phyloP scores from a whole-genome alignment of 441 rosid species.

The Francoa sonchifolia region DNA sequence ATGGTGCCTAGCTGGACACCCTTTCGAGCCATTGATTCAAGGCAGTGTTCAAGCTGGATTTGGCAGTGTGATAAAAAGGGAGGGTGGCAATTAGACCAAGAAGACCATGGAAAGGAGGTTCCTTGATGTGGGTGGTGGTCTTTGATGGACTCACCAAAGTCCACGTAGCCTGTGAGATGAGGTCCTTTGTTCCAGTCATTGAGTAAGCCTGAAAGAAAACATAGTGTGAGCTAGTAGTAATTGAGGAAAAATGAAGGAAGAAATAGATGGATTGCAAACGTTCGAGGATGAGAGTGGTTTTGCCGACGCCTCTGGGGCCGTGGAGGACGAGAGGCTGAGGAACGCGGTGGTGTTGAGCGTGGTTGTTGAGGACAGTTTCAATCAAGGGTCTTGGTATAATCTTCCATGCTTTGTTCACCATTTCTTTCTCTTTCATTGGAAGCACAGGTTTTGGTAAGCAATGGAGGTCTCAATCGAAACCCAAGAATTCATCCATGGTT shows the following conservation, averaged over 20 bases:
- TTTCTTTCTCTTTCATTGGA: constrained; percentile 23
- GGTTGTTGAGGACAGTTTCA: constrained; percentile 80
- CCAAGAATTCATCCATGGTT: too few relatives aligned
- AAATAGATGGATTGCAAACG: constrained; percentile 21
- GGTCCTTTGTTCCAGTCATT: constrained; percentile 78
- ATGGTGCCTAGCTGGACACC: constrained; percentile 64
- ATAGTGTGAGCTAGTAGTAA: background rate
- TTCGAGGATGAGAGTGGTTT: constrained; percentile 79
- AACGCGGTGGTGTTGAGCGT: constrained; percentile 90
- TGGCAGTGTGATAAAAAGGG: constrained; percentile 48
- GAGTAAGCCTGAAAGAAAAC: constrained; percentile 47
- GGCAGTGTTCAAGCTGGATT: constrained; percentile 78
- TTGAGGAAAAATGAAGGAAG: background rate
- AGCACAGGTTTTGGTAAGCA: too few relatives aligned
- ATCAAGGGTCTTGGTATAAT: constrained; percentile 71
- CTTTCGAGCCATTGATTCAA: constrained; percentile 65
- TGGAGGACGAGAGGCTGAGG: constrained; percentile 88
- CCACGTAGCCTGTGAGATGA: constrained; percentile 76
- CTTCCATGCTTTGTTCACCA: constrained; percentile 84
- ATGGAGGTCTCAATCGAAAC: too few relatives aligned
- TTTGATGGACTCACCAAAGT: constrained; percentile 62
- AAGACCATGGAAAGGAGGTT: constrained; percentile 68
- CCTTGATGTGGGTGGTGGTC: constrained; percentile 65
- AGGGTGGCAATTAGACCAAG: constrained; percentile 66
- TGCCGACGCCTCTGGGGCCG: constrained; percentile 98